Base-by-base conservation (phyloP, 2,329 filamentous ascomycete species). In the Aulographum hederae region DNA sequence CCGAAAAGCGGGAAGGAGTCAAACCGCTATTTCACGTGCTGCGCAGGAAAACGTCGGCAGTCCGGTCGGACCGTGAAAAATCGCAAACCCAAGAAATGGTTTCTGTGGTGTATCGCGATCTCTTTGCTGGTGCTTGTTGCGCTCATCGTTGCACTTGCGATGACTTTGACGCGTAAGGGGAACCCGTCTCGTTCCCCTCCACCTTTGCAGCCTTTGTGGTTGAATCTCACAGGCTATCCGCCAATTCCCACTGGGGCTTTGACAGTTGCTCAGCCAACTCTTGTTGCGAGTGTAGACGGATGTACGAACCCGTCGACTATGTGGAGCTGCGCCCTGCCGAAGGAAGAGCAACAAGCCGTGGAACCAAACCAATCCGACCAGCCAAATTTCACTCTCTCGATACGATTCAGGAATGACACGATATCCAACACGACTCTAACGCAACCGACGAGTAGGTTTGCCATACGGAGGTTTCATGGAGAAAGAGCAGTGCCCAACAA, bases 251-350 rank as follows among this genome's bases (percentile, higher is more conserved):
- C 79, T 0, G 86, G 85, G 0, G 65, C 86, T 13, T 65, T 80
- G 37, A 91, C 81, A 0, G 66, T 94, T 12, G 69, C 78, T 12
- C 77, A 76, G 4, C 71, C 82, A 0, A 68, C 79, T 41, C 72
- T 77, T 31, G 65, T 67, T 0, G 56, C 65, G 2, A 57, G 69
- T n/a, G 65, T 70, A 33, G 69, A 68, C 15, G 69, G 67, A 5
- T 95, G 85, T 42, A 72, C 85, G 3, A 58, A 63, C 5, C 77
- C 77, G 1, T 61, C 70, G 3, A 79, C 78, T 0, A 52, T 89
- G 33, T 95, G 85, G 85, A 91, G 78, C 47, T 95, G 85, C 50
- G 67, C 74, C 8, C 53, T 92, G 12, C 82, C 85, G 2, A 82
- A 82, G 47, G 80, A 84, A 41, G 56, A 80, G 37, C 78, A 85